phyloP scores from a whole-genome alignment of 2,329 filamentous ascomycete species.

The Uncinocarpus reesii region DNA sequence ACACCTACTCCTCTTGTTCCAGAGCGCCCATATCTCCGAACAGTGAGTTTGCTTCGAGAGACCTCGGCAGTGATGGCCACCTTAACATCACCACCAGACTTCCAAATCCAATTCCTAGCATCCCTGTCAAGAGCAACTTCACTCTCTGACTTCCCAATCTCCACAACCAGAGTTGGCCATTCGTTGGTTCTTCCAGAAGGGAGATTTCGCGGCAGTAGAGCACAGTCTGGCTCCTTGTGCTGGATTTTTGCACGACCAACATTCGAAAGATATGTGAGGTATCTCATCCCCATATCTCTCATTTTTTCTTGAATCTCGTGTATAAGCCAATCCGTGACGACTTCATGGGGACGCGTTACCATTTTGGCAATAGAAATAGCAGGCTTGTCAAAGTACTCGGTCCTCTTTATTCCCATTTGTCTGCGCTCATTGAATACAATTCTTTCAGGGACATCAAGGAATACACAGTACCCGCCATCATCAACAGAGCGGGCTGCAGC shows the following conservation, averaged over 20 bases:
- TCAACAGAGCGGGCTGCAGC: slow-evolving; percentile 4
- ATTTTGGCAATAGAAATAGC: slow-evolving; percentile 6
- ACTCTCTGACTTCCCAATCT: background rate
- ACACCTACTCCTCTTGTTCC: too few species aligned
- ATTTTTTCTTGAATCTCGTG: background rate
- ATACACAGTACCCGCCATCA: slow-evolving; percentile 12
- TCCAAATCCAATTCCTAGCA: background rate
- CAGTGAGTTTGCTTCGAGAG: background rate
- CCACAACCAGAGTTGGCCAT: background rate
- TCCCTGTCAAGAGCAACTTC: background rate
- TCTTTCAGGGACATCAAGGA: slow-evolving; percentile 4
- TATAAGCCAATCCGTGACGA: background rate
- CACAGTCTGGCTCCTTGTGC: background rate
- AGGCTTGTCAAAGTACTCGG: background rate
- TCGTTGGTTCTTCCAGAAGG: background rate
- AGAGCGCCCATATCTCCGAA: too few species aligned
- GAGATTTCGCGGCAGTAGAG: background rate
- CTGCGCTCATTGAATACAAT: background rate
- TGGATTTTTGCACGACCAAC: background rate
- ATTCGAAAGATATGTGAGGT: background rate
- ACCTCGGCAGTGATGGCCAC: slow-evolving; percentile 7
- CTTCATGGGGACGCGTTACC: slow-evolving; percentile 3
- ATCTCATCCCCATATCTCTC: background rate
- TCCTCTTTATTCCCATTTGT: background rate
- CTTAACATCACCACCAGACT: slow-evolving; percentile 1